Conservation (phyloP, 768 basidiomycete genomes). For the Scleroderma bovista region DNA sequence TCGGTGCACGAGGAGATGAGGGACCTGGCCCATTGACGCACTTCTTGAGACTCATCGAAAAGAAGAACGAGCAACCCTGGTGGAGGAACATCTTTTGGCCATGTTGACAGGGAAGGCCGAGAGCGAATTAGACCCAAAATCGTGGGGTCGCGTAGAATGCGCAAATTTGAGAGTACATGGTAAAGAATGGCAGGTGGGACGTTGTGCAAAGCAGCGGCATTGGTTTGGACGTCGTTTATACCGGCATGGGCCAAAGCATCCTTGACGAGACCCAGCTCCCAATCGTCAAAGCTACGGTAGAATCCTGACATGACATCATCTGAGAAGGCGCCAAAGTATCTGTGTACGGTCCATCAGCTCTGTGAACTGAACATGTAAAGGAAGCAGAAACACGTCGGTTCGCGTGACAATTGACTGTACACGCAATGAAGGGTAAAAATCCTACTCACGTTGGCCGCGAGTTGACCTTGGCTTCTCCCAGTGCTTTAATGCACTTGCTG, state of each 20-base stretch:
- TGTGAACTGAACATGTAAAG: constrained; percentile 1
- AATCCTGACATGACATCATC: constrained; percentile 49
- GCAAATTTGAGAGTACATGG: constrained; percentile 58
- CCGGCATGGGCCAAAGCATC: constrained; percentile 37
- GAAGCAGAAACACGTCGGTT: constrained; percentile 3
- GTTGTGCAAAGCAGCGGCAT: constrained; percentile 30
- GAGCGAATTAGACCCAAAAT: constrained; percentile 34
- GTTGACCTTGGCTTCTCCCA: constrained; percentile 57
- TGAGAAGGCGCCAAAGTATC: constrained; percentile 70
- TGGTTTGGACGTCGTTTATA: constrained; percentile 8
- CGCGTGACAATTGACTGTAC: constrained; percentile 1
- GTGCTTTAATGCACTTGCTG: constrained; percentile 59
- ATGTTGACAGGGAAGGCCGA: constrained; percentile 29
- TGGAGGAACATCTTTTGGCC: constrained; percentile 57
- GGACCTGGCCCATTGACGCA: constrained; percentile 57
- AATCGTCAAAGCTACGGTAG: constrained; percentile 56
- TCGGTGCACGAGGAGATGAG: constrained; percentile 38
- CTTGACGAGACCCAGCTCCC: constrained; percentile 55
- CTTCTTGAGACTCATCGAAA: constrained; percentile 40
- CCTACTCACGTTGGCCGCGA: constrained; percentile 68
- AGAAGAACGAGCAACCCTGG: constrained; percentile 56
- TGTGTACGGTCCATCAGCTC: constrained; percentile 28
- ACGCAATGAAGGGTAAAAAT: not conserved
- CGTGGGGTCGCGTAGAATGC: constrained; percentile 45
- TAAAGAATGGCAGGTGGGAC: constrained; percentile 50